Evolutionary conservation across 345 rosid genomes (phyloP).

Genomic region (Toxicodendron radicans): DNA sequence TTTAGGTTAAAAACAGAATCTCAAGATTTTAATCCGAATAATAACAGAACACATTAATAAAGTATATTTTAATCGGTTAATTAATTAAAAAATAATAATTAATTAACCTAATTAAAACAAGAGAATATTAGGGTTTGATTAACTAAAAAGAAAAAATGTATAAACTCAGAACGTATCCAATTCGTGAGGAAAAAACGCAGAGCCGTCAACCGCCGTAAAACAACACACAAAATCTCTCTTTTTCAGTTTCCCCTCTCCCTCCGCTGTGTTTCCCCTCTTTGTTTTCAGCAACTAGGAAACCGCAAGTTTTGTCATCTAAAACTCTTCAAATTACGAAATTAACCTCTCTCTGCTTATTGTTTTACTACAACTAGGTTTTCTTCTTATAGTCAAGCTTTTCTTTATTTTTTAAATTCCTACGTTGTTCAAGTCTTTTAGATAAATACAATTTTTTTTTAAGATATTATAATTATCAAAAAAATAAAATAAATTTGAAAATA

Average conservation of each 20-base stretch:
- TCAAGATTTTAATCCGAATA: conserved; percentile 11
- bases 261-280: neutral
- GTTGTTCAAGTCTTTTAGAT: too few relatives aligned
- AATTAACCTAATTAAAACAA: conserved; percentile 5
- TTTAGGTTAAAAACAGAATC: conserved; percentile 14
- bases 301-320: neutral
- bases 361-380: too few relatives aligned
- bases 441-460: too few relatives aligned
- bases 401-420: neutral
- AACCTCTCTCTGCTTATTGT: neutral
- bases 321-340: neutral
- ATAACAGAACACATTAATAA: conserved; percentile 14
- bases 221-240: neutral
- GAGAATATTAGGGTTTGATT: conserved; percentile 4
- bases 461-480: too few relatives aligned
- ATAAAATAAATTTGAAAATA: too few relatives aligned
- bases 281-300: conserved; percentile 13
- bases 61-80: conserved; percentile 1
- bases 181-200: neutral
- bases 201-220: conserved; percentile 24
- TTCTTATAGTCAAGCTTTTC: too few relatives aligned
- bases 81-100: conserved; percentile 2
- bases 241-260: neutral
- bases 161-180: conserved; percentile 24
- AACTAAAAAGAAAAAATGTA: neutral